A percentile compares a stretch with the other conserved stretches of the same genome.
Evolutionary conservation across 1,139 yeast genomes (phyloP).

Genomic region (Taiozyma sp.): DNA sequence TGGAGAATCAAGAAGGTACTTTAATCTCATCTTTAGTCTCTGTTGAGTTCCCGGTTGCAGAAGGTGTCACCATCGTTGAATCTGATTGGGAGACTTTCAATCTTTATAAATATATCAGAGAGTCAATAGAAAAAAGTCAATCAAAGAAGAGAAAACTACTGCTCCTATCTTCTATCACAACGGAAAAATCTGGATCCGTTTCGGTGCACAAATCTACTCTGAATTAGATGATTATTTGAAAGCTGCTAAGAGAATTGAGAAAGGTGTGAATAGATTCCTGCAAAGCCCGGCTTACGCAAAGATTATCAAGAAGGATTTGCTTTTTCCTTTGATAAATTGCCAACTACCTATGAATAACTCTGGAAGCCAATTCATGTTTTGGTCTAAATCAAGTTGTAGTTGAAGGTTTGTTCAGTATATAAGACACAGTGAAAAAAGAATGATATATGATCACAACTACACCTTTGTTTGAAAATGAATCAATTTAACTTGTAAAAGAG

Average conservation of each 20-base stretch:
- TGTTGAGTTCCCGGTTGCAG: conserved; percentile 27
- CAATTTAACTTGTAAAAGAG: too few relatives aligned
- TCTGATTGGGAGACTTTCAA: conserved; percentile 6
- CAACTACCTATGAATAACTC: neutral
- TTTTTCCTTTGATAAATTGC: too few relatives aligned
- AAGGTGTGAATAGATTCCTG: conserved; percentile 4
- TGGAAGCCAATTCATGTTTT: too few relatives aligned
- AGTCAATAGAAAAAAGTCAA: conserved; percentile 17
- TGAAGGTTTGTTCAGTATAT: too few relatives aligned
- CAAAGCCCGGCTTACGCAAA: conserved; percentile 3
- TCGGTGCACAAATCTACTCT: conserved; percentile 56
- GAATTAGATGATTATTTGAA: conserved; percentile 44
- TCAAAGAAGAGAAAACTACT: conserved; percentile 35
- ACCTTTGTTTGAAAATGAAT: too few relatives aligned
- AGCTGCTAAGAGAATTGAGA: conserved; percentile 5
- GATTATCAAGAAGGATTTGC: conserved; percentile 1
- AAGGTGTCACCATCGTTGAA: conserved; percentile 33
- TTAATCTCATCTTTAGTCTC: conserved; percentile 5
- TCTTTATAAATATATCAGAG: conserved; percentile 10
- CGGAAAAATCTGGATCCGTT: conserved; percentile 41
- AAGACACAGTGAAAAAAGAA: too few relatives aligned
- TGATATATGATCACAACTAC: too few relatives aligned
- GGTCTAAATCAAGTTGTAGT: too few relatives aligned
- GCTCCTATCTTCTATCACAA: conserved; percentile 42
- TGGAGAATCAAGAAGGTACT: conserved; percentile 33